phyloP scores from a whole-genome alignment of 805 yeast species.

The Saccharomyces cerevisiae region DNA sequence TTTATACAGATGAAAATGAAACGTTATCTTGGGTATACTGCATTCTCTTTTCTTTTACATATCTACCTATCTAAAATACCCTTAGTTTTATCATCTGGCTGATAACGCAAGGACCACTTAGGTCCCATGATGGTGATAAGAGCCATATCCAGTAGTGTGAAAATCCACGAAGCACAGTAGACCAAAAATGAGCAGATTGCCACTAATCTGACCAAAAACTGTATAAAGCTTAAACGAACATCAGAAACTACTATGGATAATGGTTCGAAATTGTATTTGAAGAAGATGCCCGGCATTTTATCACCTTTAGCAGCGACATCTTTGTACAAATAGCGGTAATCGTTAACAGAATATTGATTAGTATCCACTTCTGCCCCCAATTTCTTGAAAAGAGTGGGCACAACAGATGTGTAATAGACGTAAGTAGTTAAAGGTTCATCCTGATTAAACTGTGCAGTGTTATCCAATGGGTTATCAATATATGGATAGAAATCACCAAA shows the following conservation, averaged over 20 bases:
- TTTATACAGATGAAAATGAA: not conserved
- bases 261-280: slow-evolving; percentile 86
- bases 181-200: slow-evolving; percentile 80
- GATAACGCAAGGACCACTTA: slow-evolving; percentile 36
- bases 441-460: slow-evolving; percentile 49
- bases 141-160: slow-evolving; percentile 47
- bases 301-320: slow-evolving; percentile 4
- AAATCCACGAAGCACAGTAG: slow-evolving; percentile 60
- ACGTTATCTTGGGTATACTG: not conserved
- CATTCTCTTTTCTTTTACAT: not conserved
- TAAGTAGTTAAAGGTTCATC: slow-evolving; percentile 42
- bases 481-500: slow-evolving; percentile 87
- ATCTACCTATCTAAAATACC: slow-evolving; percentile 17
- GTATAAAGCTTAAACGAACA: slow-evolving; percentile 63
- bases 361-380: slow-evolving; percentile 70
- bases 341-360: slow-evolving; percentile 73
- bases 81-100: slow-evolving; percentile 20
- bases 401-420: slow-evolving; percentile 66
- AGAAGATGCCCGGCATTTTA: slow-evolving; percentile 65
- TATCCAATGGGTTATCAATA: slow-evolving; percentile 80
- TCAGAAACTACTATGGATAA: slow-evolving; percentile 64
- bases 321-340: slow-evolving; percentile 31
- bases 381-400: slow-evolving; percentile 70
- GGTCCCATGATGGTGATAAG: slow-evolving; percentile 50
- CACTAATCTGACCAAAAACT: slow-evolving; percentile 67